These are phyloP conservation scores for Puccinia coronata DNA, from an alignment of 1,284 basidiomycete genomes.

Conservation along the genomic window DNA sequence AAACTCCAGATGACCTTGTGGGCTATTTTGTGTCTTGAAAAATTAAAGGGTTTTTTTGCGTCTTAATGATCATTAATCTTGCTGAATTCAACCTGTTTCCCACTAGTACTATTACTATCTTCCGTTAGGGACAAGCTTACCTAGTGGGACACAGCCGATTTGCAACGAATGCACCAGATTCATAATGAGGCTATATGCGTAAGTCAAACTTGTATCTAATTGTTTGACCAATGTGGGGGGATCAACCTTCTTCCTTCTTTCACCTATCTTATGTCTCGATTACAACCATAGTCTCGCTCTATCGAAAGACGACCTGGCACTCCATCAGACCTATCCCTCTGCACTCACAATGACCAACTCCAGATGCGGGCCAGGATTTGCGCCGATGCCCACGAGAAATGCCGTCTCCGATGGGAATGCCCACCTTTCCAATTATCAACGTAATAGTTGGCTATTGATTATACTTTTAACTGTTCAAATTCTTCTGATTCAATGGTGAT, in stretches of 20 bases:
- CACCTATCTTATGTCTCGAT: not conserved
- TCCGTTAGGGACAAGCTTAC: slow-evolving; percentile 27
- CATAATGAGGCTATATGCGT: slow-evolving; percentile 28
- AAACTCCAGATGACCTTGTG: slow-evolving; percentile 39
- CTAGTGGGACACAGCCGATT: slow-evolving; percentile 1
- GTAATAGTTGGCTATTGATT: no score
- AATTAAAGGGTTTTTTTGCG: no score
- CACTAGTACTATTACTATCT: slow-evolving; percentile 38
- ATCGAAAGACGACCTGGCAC: not conserved
- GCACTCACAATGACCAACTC: slow-evolving; percentile 26
- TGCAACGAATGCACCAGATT: slow-evolving; percentile 20
- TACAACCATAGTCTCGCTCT: not conserved
- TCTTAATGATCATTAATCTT: not conserved
- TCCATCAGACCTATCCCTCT: slow-evolving; percentile 9
- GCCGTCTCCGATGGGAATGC: not conserved
- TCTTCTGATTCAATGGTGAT: no score
- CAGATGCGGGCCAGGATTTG: slow-evolving; percentile 25
- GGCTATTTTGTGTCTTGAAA: not conserved
- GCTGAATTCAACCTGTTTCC: not conserved
- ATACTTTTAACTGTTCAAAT: no score
- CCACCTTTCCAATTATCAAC: no score
- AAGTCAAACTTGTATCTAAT: not conserved
- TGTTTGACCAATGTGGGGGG: not conserved
- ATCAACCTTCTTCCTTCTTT: no score
- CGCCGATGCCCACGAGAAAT: slow-evolving; percentile 5